A percentile compares a stretch with the other conserved stretches of the same genome.
Evolutionary conservation across 495 filamentous ascomycete genomes (phyloP).

Genomic region (Aspergillus biplanus): DNA sequence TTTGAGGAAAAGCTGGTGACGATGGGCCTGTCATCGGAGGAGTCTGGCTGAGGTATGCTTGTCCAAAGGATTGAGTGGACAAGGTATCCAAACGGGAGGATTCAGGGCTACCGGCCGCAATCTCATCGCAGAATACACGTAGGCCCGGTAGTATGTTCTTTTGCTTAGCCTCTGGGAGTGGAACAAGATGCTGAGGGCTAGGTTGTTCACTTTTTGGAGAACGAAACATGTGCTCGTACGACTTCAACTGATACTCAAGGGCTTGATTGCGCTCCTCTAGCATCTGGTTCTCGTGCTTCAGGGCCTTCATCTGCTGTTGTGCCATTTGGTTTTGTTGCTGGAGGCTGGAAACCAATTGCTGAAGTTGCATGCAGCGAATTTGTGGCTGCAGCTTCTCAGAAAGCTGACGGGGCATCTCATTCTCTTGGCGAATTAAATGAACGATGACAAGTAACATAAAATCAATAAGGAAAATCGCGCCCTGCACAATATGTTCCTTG

Average conservation of each 20-base stretch:
- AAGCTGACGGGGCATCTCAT: slow-evolving; percentile 43
- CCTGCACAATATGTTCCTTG: slow-evolving; percentile 54
- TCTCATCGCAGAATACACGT: slow-evolving; percentile 46
- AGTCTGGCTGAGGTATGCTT: slow-evolving; percentile 37
- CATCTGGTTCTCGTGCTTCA: slow-evolving; percentile 45
- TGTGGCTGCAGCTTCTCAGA: slow-evolving; percentile 49
- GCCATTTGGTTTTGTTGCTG: slow-evolving; percentile 46
- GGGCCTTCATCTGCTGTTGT: slow-evolving; percentile 42
- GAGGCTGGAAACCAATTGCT: slow-evolving; percentile 41
- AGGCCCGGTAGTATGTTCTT: slow-evolving; percentile 43
- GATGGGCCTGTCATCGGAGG: slow-evolving; percentile 45
- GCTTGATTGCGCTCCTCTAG: slow-evolving; percentile 44
- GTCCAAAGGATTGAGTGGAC: slow-evolving; percentile 36
- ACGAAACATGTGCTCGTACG: slow-evolving; percentile 48
- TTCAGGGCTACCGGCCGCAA: slow-evolving; percentile 34
- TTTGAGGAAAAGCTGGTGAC: slow-evolving; percentile 40
- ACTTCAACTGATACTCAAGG: slow-evolving; percentile 47
- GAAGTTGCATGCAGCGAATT: slow-evolving; percentile 48
- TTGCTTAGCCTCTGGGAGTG: slow-evolving; percentile 39
- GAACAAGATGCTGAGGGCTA: slow-evolving; percentile 34
- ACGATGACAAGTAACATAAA: slow-evolving; percentile 48
- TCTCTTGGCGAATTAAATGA: slow-evolving; percentile 44
- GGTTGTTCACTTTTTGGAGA: slow-evolving; percentile 41
- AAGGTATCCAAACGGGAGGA: slow-evolving; percentile 32
- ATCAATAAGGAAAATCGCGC: slow-evolving; percentile 47